Evolutionary conservation across 768 basidiomycete species (phyloP), one percentile per base, ranked within the genome.

Genomic region (Asterophora parasitica): DNA sequence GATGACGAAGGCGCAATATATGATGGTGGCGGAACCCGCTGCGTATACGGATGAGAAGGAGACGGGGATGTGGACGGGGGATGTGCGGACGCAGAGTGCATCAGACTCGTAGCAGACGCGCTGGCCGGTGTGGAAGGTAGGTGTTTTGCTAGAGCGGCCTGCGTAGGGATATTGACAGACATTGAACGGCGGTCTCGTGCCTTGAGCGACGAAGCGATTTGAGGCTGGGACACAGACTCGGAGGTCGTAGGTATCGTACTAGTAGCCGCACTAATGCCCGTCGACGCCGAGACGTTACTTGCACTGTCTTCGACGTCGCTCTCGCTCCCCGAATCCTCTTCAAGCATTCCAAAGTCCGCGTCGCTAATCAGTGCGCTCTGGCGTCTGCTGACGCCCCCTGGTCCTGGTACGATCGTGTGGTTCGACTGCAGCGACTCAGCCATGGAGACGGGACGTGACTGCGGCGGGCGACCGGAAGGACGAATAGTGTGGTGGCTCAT

Each of bases 401-500:
- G 23, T 23, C 23, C 23, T 6, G 83, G 83, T 3, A 87, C 82
- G 48, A 89, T 68, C 15, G 88, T 90, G 58, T 83, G 75, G 4
- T 73, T 82, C 6, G 85, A 88, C 41, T 86, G 84, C 45, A 87
- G 68, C 0, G 85, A 88, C 51, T 88, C 87, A 7, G 85, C 85
- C 66, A 83, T 78, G 7, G 88, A 90, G 27, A 87, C 84, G 3
- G 88, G 88, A 12, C 88, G 75, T 31, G 84, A 81, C n/a, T n/a
- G 6, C 23, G 23, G 23, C 2, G 82, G 69, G 20, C 75, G 75
- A 28, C 61, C 63, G 11, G 78, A 71, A 30, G 82, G 78, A 26
- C 85, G 77, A 47, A 87, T 78, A 15, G 87, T 89, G 52, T 78
- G 77, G 59, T 83, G 81, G 58, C 85, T 83, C 60, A 83, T 79